Evolutionary conservation across 1,284 basidiomycete species (phyloP), one percentile per base, ranked within the genome.

Genomic region (Trichosporon ovoides): DNA sequence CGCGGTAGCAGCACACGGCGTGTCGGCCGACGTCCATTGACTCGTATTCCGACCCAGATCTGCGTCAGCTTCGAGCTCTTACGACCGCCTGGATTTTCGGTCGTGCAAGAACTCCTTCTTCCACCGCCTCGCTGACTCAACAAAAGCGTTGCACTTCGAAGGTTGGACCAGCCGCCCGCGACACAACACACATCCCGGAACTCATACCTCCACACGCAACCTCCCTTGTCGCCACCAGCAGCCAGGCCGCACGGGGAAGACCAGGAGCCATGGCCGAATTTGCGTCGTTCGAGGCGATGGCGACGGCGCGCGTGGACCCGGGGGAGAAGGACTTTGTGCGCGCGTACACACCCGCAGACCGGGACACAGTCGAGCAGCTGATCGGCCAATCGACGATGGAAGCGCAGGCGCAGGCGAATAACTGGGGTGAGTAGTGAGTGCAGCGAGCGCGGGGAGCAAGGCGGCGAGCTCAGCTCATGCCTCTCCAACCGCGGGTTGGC

Each of bases 381-480:
- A 76, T 90, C 18, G 86, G 84, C 31, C 85, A 87, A 68, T 79
- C 84, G 9, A 79, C 82, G 50, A 85, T 91, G 83, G 87, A 88
- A 68, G 80, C 81, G 19, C 81, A 91, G 34, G 85, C 86, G 6
- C 75, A 79, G 12, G 88, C 88, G 22, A 91, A 91, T 70, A 79
- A 77, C 59, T 78, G 77, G 73, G 78, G 89, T 87, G 63, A 48
- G 79, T 73, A 0, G n/a, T 7, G 11, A 12, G 11, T n/a, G n/a
- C n/a, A 24, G 18, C 10, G 33, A 52, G 34, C 43, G 20, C 22
- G 43, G 28, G 37, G 4, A 19, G 14, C 37, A 18, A 28, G 14
- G 14, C n/a, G 11, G 38, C 38, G 38, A 43, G 28, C 24, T 11
- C 18, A 43, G 19, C 11, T 18, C 38, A 43, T 11, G 19, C 38